A percentile compares a stretch with the other conserved stretches of the same genome.
Evolutionary conservation across 345 rosid species (phyloP).

Genomic region (Turritis glabra): DNA sequence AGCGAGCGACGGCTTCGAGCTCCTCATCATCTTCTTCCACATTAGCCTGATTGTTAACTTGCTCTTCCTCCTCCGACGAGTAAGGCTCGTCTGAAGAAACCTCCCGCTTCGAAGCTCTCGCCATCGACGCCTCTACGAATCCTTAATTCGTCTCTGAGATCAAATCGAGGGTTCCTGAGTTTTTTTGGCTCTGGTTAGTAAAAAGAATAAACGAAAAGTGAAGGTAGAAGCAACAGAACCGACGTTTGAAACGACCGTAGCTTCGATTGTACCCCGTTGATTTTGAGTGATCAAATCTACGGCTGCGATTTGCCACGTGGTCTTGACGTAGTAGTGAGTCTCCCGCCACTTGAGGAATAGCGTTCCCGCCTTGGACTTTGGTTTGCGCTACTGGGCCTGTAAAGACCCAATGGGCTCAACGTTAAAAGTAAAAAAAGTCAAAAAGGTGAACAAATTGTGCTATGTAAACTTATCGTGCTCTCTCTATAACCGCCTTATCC

Average conservation of each 20-base stretch:
- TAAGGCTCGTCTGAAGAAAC: conserved; percentile 69
- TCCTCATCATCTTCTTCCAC: conserved; percentile 91
- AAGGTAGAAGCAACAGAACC: neutral
- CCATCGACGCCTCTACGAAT: conserved; percentile 46
- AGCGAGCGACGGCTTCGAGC: conserved; percentile 94
- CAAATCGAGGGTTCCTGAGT: conserved; percentile 49
- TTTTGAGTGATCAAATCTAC: conserved; percentile 14
- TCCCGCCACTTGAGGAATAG: conserved; percentile 32
- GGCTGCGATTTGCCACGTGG: conserved; percentile 26
- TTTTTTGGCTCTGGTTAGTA: neutral
- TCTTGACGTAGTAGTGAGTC: neutral
- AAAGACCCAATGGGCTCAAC: conserved; percentile 25
- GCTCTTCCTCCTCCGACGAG: conserved; percentile 49
- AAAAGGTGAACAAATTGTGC: conserved; percentile 7
- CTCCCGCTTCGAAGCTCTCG: conserved; percentile 55
- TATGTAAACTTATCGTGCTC: neutral
- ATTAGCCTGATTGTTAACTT: conserved; percentile 58
- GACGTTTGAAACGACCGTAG: conserved; percentile 25
- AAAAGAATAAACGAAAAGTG: conserved; percentile 3
- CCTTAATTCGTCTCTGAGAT: conserved; percentile 20
- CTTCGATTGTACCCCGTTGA: conserved; percentile 37
- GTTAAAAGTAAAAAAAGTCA: conserved; percentile 4
- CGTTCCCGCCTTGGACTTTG: conserved; percentile 36
- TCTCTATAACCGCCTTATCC: conserved; percentile 21
- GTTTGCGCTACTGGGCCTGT: neutral